Base-by-base conservation (phyloP, 805 yeast genomes). In the Yamadazyma takamatsuzukensis region DNA sequence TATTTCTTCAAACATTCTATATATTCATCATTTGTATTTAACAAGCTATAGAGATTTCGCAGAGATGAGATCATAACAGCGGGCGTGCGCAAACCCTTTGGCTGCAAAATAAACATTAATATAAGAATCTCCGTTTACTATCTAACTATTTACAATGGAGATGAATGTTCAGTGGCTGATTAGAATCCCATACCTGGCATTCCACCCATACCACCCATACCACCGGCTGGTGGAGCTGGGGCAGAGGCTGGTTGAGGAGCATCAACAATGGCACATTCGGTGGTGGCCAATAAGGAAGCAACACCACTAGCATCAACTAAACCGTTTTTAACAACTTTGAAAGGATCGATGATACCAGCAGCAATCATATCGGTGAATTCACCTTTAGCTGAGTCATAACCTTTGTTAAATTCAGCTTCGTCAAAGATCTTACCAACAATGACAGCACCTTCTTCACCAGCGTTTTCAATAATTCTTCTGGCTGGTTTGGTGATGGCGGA, bases 361-460 rank as follows among this genome's bases (percentile, higher is more conserved):
- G 86, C 86, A 51, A 90, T 79, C 96, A 93, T 88, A 62, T 93
- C 96, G 44, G 93, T 87, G 72, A 77, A 86, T 68, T 86, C 87
- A 49, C 96, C 93, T 64, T 85, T 86, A 43, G 95, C 75, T 39
- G 95, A 77, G 69, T 93, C 90, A 71, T 80, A 89, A 63, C 98
- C 98, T 53, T 62, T 69, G 72, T 84, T 81, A 76, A 93, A 93
- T 46, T 85, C 84, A 23, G 70, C 72, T 35, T 67, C 64, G 40
- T 76, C 81, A 45, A 61, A 61, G 48, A 93, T 74, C 74, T 89
- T 87, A 39, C 97, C 97, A 41, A 89, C 96, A 56, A 90, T 80
- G 36, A 90, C 97, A 23, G 97, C 77, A 50, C 97, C 97, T 74
- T 90, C 97, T 55, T 87, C 90, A 52, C 97, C 97, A 30, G 98